Evolutionary conservation across 192 early-diverging fungal species (phyloP).

Genomic region (Backusella tuberculispora): DNA sequence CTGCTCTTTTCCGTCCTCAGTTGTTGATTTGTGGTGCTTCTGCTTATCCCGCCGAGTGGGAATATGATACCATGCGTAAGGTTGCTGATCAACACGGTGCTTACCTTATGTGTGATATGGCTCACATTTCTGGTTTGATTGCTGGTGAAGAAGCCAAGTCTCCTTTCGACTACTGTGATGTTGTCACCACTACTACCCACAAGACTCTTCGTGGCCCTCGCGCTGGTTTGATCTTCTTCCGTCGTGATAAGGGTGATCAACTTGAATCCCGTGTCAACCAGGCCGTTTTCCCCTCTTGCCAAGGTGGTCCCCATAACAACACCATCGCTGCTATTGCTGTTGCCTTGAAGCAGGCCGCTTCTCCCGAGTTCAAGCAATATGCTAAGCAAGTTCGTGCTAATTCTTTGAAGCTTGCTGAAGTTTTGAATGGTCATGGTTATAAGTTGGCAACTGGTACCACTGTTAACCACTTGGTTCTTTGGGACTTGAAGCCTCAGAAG

Average conservation of each 20-base stretch:
- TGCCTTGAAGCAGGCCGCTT: conserved; percentile 95
- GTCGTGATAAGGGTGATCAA: conserved; percentile 83
- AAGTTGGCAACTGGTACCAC: conserved; percentile 94
- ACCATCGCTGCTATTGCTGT: conserved; percentile 99
- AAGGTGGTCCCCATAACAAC: conserved; percentile 99
- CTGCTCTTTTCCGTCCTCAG: conserved; percentile 95
- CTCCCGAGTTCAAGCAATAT: conserved; percentile 92
- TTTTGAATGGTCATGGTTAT: conserved; percentile 83
- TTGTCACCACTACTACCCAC: conserved; percentile 99
- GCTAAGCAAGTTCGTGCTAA: conserved; percentile 96
- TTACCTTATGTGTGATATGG: conserved; percentile 98
- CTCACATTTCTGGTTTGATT: conserved; percentile 97
- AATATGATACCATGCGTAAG: conserved; percentile 94
- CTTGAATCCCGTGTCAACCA: conserved; percentile 96
- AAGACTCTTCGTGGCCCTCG: conserved; percentile 99
- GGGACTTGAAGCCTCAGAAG: conserved; percentile 92
- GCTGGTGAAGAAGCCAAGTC: conserved; percentile 87
- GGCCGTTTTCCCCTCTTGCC: conserved; percentile 99
- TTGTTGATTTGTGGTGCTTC: conserved; percentile 98
- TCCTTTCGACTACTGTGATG: conserved; percentile 98
- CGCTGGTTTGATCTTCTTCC: conserved; percentile 99
- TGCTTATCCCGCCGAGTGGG: conserved; percentile 99
- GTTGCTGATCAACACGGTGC: conserved; percentile 96
- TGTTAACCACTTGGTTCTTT: conserved; percentile 98
- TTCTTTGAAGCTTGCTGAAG: conserved; percentile 81